phyloP scores from a whole-genome alignment of 2,329 filamentous ascomycete genomes.

The Podosphaera xanthii region DNA sequence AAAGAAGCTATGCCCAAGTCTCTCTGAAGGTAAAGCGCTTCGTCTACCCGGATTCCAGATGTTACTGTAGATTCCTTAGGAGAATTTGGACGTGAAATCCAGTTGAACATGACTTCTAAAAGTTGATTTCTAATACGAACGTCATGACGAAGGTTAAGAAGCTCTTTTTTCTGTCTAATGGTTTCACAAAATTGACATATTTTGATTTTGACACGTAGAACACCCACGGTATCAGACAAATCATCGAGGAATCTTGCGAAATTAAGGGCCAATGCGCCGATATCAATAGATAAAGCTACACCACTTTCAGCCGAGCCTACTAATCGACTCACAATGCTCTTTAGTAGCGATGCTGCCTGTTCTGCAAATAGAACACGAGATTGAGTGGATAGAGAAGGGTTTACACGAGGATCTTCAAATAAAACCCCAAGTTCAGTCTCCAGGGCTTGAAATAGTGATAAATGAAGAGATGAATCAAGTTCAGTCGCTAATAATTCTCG shows the following conservation, averaged over 20 bases:
- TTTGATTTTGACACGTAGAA: constrained; percentile 42
- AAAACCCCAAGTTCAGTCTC: constrained; percentile 40
- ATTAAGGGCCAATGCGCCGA: constrained; percentile 38
- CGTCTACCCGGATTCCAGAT: constrained; percentile 28
- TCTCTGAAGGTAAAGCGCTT: constrained; percentile 32
- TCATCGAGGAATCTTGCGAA: constrained; percentile 45
- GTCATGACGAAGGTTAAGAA: constrained; percentile 44
- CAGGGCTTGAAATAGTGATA: constrained; percentile 39
- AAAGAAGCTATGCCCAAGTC: constrained; percentile 45
- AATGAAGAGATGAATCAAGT: constrained; percentile 35
- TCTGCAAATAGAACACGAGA: constrained; percentile 43
- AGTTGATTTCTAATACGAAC: constrained; percentile 46
- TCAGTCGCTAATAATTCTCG: constrained; percentile 43
- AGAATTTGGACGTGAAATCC: constrained; percentile 39
- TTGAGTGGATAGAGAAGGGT: constrained; percentile 29
- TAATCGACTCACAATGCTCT: constrained; percentile 38
- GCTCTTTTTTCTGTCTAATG: constrained; percentile 41
- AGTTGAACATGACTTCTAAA: constrained; percentile 43
- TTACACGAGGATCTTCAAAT: constrained; percentile 31
- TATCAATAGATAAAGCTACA: constrained; percentile 37
- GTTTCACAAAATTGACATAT: constrained; percentile 44
- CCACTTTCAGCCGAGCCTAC: constrained; percentile 39
- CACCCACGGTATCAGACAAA: constrained; percentile 29
- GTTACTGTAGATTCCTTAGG: constrained; percentile 22
- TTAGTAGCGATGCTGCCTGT: constrained; percentile 40